Conservation (phyloP, 139 green algal genomes). For the Chlorella sp. region DNA sequence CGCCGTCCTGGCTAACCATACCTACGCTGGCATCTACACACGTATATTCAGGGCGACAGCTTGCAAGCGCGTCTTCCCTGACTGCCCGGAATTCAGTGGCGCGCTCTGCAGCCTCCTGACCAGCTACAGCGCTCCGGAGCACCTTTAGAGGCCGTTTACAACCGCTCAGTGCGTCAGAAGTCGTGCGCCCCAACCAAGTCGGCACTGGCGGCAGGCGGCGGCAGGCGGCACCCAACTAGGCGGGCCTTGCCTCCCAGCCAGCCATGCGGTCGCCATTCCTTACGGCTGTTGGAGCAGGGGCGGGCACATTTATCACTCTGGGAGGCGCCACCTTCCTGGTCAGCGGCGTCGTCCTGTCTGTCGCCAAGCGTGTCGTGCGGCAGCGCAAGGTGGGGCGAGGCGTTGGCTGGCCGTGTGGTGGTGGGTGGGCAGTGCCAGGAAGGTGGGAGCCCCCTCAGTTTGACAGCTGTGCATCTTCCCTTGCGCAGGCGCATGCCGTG, state of each 20-base stretch:
- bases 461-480: not conserved
- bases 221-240: not conserved
- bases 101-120: too few species aligned
- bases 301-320: conserved; percentile 34
- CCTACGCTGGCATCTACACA: too few species aligned
- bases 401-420: not conserved
- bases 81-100: too few species aligned
- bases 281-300: conserved; percentile 24
- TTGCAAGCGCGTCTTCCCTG: too few species aligned
- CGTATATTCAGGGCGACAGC: too few species aligned
- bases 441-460: not conserved
- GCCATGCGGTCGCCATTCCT: conserved; percentile 31
- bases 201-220: not conserved
- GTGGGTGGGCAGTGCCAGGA: not conserved
- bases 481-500: not conserved
- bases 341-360: conserved; percentile 5
- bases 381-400: not conserved
- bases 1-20: too few species aligned
- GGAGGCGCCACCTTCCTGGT: conserved; percentile 30
- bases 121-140: too few species aligned
- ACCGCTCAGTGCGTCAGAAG: too few species aligned
- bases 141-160: too few species aligned
- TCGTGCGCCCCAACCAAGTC: too few species aligned
- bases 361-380: conserved; percentile 26
- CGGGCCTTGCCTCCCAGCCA: not conserved